A percentile compares a stretch with the other conserved stretches of the same genome.
Conservation (phyloP, 1,139 yeast genomes). For the Scheffersomyces stambukii region DNA sequence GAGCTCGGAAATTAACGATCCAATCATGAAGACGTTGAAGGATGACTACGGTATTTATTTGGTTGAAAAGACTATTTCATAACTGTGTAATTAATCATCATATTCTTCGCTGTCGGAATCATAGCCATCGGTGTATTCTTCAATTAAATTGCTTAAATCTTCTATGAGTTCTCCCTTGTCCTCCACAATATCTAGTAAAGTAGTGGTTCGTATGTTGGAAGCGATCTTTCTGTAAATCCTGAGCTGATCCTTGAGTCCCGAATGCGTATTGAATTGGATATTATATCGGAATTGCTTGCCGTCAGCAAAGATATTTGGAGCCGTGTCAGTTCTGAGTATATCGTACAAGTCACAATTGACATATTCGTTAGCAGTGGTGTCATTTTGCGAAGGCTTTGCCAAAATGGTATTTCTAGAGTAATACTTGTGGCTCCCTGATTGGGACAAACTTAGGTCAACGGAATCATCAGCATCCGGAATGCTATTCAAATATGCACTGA, state of each 20-base stretch:
- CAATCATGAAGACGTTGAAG: conserved; percentile 87
- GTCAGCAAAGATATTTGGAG: conserved; percentile 20
- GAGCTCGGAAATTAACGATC: conserved; percentile 83
- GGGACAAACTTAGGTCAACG: conserved; percentile 14
- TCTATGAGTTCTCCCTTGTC: conserved; percentile 67
- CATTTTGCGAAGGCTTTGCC: conserved; percentile 15
- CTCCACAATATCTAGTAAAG: conserved; percentile 41
- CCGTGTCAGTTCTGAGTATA: conserved; percentile 28
- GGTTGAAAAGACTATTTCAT: conserved; percentile 78
- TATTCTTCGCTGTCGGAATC: conserved; percentile 16
- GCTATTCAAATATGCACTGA: too few relatives aligned
- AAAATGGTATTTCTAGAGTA: conserved; percentile 12
- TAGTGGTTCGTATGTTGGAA: conserved; percentile 27
- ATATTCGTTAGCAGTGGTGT: conserved; percentile 12
- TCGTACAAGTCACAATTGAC: conserved; percentile 16
- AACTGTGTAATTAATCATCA: conserved; percentile 8
- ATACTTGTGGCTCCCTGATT: conserved; percentile 2
- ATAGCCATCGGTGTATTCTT: conserved; percentile 53
- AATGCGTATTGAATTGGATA: conserved; percentile 42
- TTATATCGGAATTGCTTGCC: conserved; percentile 14
- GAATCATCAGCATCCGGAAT: conserved; percentile 3
- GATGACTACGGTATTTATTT: conserved; percentile 84
- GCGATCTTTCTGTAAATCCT: conserved; percentile 46
- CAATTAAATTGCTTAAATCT: conserved; percentile 44
- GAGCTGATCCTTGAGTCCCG: conserved; percentile 41